These are phyloP conservation scores for Phytophthora macrochlamydospora DNA, from an alignment of 352 stramenopile genomes.

Conservation along the genomic window DNA sequence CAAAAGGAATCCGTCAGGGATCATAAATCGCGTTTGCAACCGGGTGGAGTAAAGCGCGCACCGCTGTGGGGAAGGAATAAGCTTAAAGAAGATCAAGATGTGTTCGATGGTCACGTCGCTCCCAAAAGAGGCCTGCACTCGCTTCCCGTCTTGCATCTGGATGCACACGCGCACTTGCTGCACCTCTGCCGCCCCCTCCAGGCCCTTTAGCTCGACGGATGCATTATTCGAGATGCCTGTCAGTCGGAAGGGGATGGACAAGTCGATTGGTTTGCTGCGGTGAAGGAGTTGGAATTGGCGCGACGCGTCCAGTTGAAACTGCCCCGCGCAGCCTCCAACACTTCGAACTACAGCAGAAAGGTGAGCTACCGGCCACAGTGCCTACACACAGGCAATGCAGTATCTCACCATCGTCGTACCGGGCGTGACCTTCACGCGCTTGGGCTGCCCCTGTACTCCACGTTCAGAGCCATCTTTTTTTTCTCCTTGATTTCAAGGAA, in stretches of 20 bases:
- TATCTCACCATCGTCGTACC: slow-evolving; percentile 72
- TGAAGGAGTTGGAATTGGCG: slow-evolving; percentile 69
- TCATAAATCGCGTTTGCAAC: background rate
- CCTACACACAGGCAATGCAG: background rate
- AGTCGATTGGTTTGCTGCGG: slow-evolving; percentile 64
- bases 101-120: slow-evolving; percentile 57
- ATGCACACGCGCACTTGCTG: slow-evolving; percentile 84
- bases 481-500: slow-evolving; percentile 2
- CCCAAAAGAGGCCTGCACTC: slow-evolving; percentile 67
- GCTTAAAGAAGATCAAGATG: slow-evolving; percentile 62
- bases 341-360: slow-evolving; percentile 60
- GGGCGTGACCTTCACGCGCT: slow-evolving; percentile 78
- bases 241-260: slow-evolving; percentile 85
- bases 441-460: slow-evolving; percentile 70
- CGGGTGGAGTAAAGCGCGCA: slow-evolving; percentile 14
- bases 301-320: slow-evolving; percentile 55
- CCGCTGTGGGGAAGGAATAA: slow-evolving; percentile 52
- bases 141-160: slow-evolving; percentile 76
- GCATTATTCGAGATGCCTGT: slow-evolving; percentile 89
- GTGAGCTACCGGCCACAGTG: background rate
- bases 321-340: slow-evolving; percentile 62
- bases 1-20: slow-evolving; percentile 1
- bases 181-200: slow-evolving; percentile 33
- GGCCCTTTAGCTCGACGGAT: slow-evolving; percentile 61
- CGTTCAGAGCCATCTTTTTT: slow-evolving; percentile 74